Evolutionary conservation across 306 rosid species (phyloP), one percentile per base, ranked within the genome.

Genomic region (Sechiopsis laciniata): DNA sequence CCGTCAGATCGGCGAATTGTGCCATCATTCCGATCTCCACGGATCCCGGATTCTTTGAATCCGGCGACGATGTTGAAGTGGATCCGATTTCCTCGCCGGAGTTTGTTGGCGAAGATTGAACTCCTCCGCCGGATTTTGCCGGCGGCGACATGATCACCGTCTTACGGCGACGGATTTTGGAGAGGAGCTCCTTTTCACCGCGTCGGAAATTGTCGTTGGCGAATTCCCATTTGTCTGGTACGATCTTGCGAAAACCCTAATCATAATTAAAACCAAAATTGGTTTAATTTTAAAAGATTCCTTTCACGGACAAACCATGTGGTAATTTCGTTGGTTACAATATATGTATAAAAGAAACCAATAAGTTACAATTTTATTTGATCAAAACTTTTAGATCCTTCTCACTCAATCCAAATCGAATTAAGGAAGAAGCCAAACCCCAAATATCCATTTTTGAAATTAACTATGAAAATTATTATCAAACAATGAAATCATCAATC

Each of bases 201-300:
- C 85, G 88, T 52, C 75, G 86, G 88, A 94, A 94, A 55, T 94
- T 37, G 40, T 94, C 95, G 82, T 89, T 94, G 4, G 96, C 90
- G 74, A 94, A 94, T 77, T 94, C 99, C 99, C 99, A 94, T 82
- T 91, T 89, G 82, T 94, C 99, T 13, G 95, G 95, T 14, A 86
- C 99, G 0, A 78, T 89, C 78, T 94, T 94, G 13, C 95, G 80
- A 46, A 94, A 94, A 6, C 97, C 97, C 97, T 94, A 73, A 2
- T 10, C 37, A 32, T 32, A 32, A 3, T 2, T 32, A 1, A 32
- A 32, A 32, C 37, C 37, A 2, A 32, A 32, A 32, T 5, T 5
- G 3, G 3, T 32, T 32, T 32, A 32, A 32, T 5, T 32, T 32
- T 5, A 32, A 32, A 32, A 32, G 37, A 32, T 32, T 32, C 37